These are phyloP conservation scores for Coprinellus aureogranulatus DNA, from an alignment of 768 basidiomycete genomes.

Conservation along the genomic window DNA sequence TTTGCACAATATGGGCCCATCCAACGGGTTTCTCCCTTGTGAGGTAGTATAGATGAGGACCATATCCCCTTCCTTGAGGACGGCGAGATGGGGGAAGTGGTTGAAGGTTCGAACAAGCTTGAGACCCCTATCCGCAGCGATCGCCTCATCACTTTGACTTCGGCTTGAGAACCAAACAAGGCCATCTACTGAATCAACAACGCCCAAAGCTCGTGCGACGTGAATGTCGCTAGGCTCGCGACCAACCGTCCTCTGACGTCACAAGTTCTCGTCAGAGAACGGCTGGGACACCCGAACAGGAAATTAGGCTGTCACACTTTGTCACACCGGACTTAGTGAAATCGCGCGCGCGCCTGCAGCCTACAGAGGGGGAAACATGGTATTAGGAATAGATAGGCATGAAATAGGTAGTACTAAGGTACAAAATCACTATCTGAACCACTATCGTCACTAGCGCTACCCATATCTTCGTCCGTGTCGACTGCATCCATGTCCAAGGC, in stretches of 20 bases:
- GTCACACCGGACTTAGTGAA: conserved; percentile 19
- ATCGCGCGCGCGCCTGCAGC: not conserved
- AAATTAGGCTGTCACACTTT: conserved; percentile 16
- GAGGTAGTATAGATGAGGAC: too few species aligned
- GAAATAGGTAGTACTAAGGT: not conserved
- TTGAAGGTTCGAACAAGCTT: too few species aligned
- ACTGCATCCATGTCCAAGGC: not conserved
- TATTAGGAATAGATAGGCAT: too few species aligned
- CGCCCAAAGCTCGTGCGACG: too few species aligned
- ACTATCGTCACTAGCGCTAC: not conserved
- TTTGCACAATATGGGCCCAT: too few species aligned
- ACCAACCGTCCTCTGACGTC: not conserved
- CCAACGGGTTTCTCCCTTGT: too few species aligned
- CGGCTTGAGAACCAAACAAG: too few species aligned
- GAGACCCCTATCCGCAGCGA: too few species aligned
- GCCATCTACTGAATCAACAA: too few species aligned
- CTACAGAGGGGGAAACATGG: not conserved
- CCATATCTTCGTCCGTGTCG: not conserved
- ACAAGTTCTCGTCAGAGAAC: conserved; percentile 6
- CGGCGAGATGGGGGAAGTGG: too few species aligned
- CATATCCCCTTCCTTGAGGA: too few species aligned
- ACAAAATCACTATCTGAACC: not conserved
- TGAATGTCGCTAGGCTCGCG: conserved; percentile 5
- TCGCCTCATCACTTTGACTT: too few species aligned
- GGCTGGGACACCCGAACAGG: conserved; percentile 14